Base-by-base conservation (phyloP, 331 rosid genomes). In the Cydonia oblonga region DNA sequence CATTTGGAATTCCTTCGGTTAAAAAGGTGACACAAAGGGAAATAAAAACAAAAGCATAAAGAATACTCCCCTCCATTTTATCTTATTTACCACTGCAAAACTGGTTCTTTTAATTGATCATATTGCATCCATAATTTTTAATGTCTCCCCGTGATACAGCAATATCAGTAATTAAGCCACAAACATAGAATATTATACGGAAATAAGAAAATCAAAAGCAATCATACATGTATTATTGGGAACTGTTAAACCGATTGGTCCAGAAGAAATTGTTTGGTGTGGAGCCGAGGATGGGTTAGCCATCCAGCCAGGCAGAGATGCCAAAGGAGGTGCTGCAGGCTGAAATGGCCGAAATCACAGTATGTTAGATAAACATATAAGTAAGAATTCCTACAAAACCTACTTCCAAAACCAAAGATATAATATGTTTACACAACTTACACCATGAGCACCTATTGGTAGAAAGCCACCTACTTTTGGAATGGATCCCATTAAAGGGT, bases 401-500 rank as follows among this genome's bases (percentile, higher is more conserved):
- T 40, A 65, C 12, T 9, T 3, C 30, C 25, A 40, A 28, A 33
- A 59, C 52, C 67, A 25, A 51, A 40, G 22, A 9, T n/a, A 24
- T 33, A 33, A 9, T 44, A 29, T 26, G 8, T 53, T 7, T 22
- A 56, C 13, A 20, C n/a, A 49, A 76, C 74, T 75, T 75, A 67
- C 74, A 68, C 30, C 69, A 57, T 29, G 26, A 75, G 46, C 59
- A 16, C 53, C 73, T 40, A n/a, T 49, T 9, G 79, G 68, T 40
- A 66, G 79, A 65, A 75, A 58, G 65, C 63, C 63, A 42, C 74
- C 54, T 11, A 57, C 62, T 20, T 23, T 9, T 57, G 76, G 62
- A 40, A n/a, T 20, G 33, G 52, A 52, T 40, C 38, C 59, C 51
- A 42, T 35, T 52, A 62, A 54, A 69, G 53, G 35, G 61, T 52